Conservation (phyloP, 257 asterid species). For the Ocimum tenuiflorum region DNA sequence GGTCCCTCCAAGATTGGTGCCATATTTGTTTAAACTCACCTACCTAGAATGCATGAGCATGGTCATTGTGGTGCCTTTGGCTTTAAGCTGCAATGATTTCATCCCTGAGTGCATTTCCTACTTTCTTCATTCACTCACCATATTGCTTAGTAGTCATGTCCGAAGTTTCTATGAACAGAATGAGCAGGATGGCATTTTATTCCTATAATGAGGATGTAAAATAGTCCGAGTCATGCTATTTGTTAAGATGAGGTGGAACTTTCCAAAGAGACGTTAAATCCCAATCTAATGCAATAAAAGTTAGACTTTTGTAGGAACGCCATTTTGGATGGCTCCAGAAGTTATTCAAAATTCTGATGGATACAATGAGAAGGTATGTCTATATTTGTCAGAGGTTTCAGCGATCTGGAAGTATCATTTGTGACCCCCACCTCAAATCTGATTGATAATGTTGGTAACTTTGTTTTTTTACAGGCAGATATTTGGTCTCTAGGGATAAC, state of each 20-base stretch:
- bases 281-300: conserved; percentile 48
- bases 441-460: conserved; percentile 4
- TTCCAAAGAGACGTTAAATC: conserved; percentile 19
- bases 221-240: conserved; percentile 16
- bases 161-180: not conserved
- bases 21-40: not conserved
- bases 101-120: not conserved
- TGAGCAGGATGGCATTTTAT: too few species aligned
- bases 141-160: not conserved
- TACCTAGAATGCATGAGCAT: not conserved
- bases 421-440: not conserved
- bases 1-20: not conserved
- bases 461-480: conserved; percentile 74
- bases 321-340: conserved; percentile 99
- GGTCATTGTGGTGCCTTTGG: not conserved
- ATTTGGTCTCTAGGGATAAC: conserved; percentile 99
- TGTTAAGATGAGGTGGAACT: conserved; percentile 18
- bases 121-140: not conserved
- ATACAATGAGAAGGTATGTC: conserved; percentile 86
- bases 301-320: conserved; percentile 99
- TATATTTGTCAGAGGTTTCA: too few species aligned
- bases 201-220: not conserved
- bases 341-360: conserved; percentile 98
- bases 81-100: not conserved
- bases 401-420: too few species aligned